Conservation (phyloP, 1,284 basidiomycete genomes). For the Cutaneotrichosporon cavernicola region DNA sequence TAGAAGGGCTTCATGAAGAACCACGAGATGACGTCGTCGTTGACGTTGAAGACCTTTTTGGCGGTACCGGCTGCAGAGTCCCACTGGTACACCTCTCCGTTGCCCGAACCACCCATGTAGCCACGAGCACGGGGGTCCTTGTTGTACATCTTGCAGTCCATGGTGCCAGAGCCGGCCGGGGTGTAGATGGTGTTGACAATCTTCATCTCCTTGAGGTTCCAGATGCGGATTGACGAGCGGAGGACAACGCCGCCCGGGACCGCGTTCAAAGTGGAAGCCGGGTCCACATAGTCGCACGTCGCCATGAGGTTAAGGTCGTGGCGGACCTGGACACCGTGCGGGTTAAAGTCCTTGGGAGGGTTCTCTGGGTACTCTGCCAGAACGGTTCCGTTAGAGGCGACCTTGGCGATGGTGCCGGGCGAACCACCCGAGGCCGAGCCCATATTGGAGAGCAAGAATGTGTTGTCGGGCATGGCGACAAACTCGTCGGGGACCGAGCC, state of each 20-base stretch:
- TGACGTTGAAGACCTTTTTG: slow-evolving; percentile 19
- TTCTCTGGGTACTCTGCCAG: slow-evolving; percentile 19
- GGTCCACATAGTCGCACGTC: slow-evolving; percentile 22
- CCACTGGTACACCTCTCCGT: slow-evolving; percentile 21
- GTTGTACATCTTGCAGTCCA: slow-evolving; percentile 22
- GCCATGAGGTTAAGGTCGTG: slow-evolving; percentile 23
- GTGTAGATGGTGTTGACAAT: slow-evolving; percentile 16
- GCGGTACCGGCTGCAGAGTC: slow-evolving; percentile 12
- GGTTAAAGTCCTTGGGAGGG: slow-evolving; percentile 17
- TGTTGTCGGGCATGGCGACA: slow-evolving; percentile 16
- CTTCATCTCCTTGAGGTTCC: slow-evolving; percentile 18
- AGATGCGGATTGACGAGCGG: slow-evolving; percentile 18
- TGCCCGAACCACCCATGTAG: slow-evolving; percentile 22
- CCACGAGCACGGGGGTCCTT: slow-evolving; percentile 16
- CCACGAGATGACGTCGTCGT: slow-evolving; percentile 13
- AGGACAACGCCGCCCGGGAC: slow-evolving; percentile 10
- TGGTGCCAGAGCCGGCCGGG: slow-evolving; percentile 17
- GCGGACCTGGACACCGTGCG: slow-evolving; percentile 24
- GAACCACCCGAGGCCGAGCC: slow-evolving; percentile 15
- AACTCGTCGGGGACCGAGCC: slow-evolving; percentile 25
- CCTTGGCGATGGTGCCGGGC: slow-evolving; percentile 16
- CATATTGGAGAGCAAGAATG: slow-evolving; percentile 24
- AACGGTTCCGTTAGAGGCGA: slow-evolving; percentile 18
- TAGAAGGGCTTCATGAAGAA: slow-evolving; percentile 10
- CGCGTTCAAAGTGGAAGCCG: slow-evolving; percentile 13